These are phyloP conservation scores for Thalassiosira ordinaria DNA, from an alignment of 352 stramenopile species.

Conservation along the genomic window DNA sequence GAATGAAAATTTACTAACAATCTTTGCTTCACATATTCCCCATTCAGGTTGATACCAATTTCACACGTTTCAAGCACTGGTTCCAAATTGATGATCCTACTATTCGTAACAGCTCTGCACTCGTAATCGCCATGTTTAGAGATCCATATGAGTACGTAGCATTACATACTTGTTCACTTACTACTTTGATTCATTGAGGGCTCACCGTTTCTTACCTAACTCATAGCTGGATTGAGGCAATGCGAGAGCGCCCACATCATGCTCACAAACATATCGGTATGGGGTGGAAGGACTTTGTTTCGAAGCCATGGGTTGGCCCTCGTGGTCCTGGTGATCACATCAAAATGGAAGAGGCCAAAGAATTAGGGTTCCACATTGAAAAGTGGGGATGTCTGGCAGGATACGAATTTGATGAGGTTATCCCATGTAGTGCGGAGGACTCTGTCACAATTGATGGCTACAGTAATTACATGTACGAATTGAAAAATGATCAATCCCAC, in stretches of 20 bases:
- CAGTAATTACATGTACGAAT: slow-evolving; percentile 72
- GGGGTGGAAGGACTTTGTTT: slow-evolving; percentile 77
- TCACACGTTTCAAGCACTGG: slow-evolving; percentile 69
- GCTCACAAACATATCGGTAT: slow-evolving; percentile 49
- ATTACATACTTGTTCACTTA: no score
- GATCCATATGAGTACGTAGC: slow-evolving; percentile 64
- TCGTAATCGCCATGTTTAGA: slow-evolving; percentile 62
- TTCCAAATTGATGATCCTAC: slow-evolving; percentile 34
- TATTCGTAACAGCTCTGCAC: slow-evolving; percentile 14
- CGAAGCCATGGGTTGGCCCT: slow-evolving; percentile 68
- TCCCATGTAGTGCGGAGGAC: slow-evolving; percentile 59
- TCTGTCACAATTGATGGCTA: slow-evolving; percentile 55
- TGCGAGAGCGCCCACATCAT: slow-evolving; percentile 60
- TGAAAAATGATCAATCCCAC: slow-evolving; percentile 73
- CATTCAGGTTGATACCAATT: slow-evolving; percentile 33
- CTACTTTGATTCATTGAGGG: no score
- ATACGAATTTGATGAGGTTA: slow-evolving; percentile 77
- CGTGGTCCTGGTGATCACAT: slow-evolving; percentile 58
- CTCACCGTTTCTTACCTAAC: no score
- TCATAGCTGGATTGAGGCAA: slow-evolving; percentile 65
- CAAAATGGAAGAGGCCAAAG: slow-evolving; percentile 42
- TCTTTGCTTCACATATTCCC: no score
- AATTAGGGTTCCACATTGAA: slow-evolving; percentile 46
- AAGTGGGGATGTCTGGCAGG: slow-evolving; percentile 62
- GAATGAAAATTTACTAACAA: no score